phyloP scores from a whole-genome alignment of 352 stramenopile genomes.

The Phytopythium vexans region DNA sequence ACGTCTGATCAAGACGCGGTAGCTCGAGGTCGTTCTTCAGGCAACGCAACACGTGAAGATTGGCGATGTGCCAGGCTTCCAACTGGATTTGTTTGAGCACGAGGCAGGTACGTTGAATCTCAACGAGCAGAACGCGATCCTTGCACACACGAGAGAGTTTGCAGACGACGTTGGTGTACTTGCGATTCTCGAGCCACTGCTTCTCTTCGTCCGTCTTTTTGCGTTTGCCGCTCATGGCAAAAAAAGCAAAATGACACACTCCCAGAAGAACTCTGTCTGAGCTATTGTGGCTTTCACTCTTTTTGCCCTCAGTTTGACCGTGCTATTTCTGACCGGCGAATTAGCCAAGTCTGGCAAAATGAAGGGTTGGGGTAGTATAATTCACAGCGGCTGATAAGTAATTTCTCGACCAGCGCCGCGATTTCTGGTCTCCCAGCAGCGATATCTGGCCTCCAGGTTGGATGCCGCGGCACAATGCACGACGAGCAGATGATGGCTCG shows the following conservation, averaged over 20 bases:
- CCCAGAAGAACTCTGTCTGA: no score
- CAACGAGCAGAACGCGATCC: constrained; percentile 3
- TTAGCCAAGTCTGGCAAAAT: no score
- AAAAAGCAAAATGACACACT: no score
- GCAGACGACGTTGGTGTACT: constrained; percentile 9
- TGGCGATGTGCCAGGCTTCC: constrained; percentile 14
- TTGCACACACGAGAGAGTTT: constrained; percentile 6
- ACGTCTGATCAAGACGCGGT: constrained; percentile 5
- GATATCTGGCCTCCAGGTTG: neutral
- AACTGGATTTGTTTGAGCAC: constrained; percentile 16
- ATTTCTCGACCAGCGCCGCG: no score
- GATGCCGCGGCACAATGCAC: constrained; percentile 1
- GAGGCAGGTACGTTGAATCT: constrained; percentile 7
- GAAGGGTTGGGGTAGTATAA: no score
- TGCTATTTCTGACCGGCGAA: no score
- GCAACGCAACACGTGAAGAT: constrained; percentile 12
- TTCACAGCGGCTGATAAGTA: no score
- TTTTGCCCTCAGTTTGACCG: no score
- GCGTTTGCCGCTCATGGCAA: no score
- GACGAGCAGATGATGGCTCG: constrained; percentile 16
- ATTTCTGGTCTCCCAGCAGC: no score
- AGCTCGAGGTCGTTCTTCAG: constrained; percentile 5
- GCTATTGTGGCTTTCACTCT: no score
- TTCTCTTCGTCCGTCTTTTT: constrained; percentile 3
- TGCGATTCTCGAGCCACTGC: constrained; percentile 2